Base-by-base conservation (phyloP, 2,329 filamentous ascomycete species). In the Phoma sp. region DNA sequence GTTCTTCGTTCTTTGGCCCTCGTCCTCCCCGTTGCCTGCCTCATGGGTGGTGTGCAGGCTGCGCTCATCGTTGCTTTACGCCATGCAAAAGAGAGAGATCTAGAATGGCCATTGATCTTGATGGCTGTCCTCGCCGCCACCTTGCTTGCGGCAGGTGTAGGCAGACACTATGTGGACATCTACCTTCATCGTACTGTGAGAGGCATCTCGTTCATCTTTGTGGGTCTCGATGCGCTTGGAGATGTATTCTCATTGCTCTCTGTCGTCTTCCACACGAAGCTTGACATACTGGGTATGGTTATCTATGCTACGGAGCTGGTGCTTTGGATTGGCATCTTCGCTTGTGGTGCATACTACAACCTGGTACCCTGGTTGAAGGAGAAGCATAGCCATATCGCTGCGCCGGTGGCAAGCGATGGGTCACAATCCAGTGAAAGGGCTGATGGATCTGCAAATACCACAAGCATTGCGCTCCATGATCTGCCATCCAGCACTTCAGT, bases 181-280 rank as follows among this genome's bases (percentile, higher is more conserved):
- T 89, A 84, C 64, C 67, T 79, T 2, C 83, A 89, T 60, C 80
- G 84, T 6, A 89, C 87, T 0, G 87, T 90, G 1, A 79, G 86
- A 12, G 87, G 88, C 7, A 90, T 91, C 32, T 89, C 87, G 1
- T 90, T 91, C 69, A 76, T 89, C 2, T 91, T 91, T 60, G 87
- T 89, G 0, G 84, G 78, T 1, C 87, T 91, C 36, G 88, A 91
- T 71, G 88, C 87, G 0, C 78, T 84, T 0, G 88, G 88, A 0
- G 88, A 91, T 68, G 68, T 91, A 3, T 87, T 87, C 47, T 90
- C 87, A 0, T 74, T 91, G 0, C 68, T 87, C 2, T 88, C 87
- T 0, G 77, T 91, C 14, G 75, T 88, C 34, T 89, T 88, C 58
- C 81, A 88, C 66, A 77, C 79, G 0, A 74, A 76, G 15, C 64